Evolutionary conservation across 179 eudicot genomes (phyloP).

Genomic region (Carnegiea gigantea): DNA sequence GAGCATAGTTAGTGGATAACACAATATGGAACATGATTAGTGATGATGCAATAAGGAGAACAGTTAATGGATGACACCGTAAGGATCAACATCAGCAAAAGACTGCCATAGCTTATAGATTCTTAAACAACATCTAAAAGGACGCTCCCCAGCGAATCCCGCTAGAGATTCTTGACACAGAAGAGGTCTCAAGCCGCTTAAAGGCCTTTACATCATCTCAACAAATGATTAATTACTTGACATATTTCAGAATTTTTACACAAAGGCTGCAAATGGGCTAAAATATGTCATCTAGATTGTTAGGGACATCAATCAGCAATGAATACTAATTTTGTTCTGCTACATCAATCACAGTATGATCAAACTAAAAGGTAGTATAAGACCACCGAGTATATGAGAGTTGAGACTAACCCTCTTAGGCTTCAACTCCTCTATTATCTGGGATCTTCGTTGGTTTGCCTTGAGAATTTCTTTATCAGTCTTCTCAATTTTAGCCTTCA

Average conservation of each 20-base stretch:
- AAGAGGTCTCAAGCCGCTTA: background rate
- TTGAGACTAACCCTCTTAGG: conserved; percentile 51
- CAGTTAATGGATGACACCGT: background rate
- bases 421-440: conserved; percentile 52
- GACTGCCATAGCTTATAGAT: background rate
- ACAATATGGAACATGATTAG: background rate
- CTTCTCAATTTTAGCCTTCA: conserved; percentile 55
- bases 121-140: background rate
- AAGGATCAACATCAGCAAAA: background rate
- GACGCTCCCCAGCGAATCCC: background rate
- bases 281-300: background rate
- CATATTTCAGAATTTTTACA: background rate
- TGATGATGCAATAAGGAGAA: background rate
- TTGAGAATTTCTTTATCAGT: conserved; percentile 61
- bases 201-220: background rate
- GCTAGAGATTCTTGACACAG: background rate
- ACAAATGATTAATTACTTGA: background rate
- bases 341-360: background rate
- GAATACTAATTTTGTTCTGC: background rate
- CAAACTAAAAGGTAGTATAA: background rate
- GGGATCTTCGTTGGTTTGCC: conserved; percentile 41
- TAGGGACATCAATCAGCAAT: background rate
- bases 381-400: background rate
- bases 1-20: background rate
- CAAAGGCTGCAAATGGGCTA: background rate